Conservation (phyloP, 805 yeast genomes). For the Schizosaccharomyces cryophilus region DNA sequence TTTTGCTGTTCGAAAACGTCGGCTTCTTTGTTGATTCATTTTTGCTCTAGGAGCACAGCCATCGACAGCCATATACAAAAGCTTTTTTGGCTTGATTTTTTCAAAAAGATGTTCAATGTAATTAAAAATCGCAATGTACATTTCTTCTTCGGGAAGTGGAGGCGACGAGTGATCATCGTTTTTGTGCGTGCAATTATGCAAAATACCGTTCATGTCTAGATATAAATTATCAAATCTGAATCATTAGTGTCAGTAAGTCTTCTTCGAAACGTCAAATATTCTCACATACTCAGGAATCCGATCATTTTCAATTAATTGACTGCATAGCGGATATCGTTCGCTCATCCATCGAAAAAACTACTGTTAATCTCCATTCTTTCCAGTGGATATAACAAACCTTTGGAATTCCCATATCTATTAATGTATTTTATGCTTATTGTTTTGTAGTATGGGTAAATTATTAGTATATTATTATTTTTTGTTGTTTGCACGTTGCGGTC, state of each 20-base stretch:
- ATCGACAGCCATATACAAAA: constrained; percentile 89
- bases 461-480: neutral
- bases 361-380: neutral
- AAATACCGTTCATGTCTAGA: constrained; percentile 90
- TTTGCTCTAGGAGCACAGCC: constrained; percentile 98
- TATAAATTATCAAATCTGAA: constrained; percentile 61
- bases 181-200: constrained; percentile 77
- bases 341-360: constrained; percentile 86
- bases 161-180: constrained; percentile 42
- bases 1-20: constrained; percentile 80
- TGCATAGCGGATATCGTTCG: constrained; percentile 94
- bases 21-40: constrained; percentile 91
- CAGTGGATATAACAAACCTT: neutral
- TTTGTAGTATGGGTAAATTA: neutral
- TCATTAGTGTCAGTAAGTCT: neutral
- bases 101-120: constrained; percentile 85
- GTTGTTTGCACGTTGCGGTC: neutral
- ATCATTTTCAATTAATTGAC: constrained; percentile 56
- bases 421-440: neutral
- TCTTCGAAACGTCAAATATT: neutral
- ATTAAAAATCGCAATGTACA: constrained; percentile 74
- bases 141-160: constrained; percentile 66
- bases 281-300: constrained; percentile 47
- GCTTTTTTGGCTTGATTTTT: constrained; percentile 62
- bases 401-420: constrained; percentile 2